These are phyloP conservation scores for Raddia distichophylla DNA, from an alignment of 176 grass and related monocot genomes.

Conservation along the genomic window DNA sequence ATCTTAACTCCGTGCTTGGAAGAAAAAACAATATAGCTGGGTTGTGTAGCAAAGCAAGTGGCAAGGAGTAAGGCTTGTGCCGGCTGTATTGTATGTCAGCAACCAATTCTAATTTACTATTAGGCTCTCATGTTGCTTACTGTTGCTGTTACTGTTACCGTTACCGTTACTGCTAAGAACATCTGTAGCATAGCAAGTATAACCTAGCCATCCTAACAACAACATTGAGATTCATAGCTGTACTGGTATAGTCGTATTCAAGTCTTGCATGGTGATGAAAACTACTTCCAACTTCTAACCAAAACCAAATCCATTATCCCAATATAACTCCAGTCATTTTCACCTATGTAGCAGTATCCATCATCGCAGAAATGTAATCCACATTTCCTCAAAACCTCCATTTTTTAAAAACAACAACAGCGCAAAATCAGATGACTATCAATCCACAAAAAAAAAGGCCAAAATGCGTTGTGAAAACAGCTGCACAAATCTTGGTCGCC, in stretches of 20 bases:
- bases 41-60: slow-evolving; percentile 18
- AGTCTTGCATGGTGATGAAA: neutral
- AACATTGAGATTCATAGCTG: neutral
- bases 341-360: neutral
- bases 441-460: neutral
- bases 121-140: neutral
- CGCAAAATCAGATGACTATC: slow-evolving; percentile 1
- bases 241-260: neutral
- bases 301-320: neutral
- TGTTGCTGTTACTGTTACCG: neutral
- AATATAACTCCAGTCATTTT: neutral
- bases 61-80: slow-evolving; percentile 3
- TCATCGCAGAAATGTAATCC: neutral
- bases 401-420: neutral
- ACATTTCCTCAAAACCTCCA: neutral
- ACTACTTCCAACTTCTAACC: neutral
- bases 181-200: neutral
- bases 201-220: neutral
- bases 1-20: neutral
- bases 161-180: neutral
- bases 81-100: neutral
- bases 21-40: neutral
- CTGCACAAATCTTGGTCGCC: neutral
- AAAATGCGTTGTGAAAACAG: neutral
- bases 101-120: neutral